Evolutionary conservation across 768 basidiomycete species (phyloP), one percentile per base, ranked within the genome.

Genomic region (Lentinula aciculospora): DNA sequence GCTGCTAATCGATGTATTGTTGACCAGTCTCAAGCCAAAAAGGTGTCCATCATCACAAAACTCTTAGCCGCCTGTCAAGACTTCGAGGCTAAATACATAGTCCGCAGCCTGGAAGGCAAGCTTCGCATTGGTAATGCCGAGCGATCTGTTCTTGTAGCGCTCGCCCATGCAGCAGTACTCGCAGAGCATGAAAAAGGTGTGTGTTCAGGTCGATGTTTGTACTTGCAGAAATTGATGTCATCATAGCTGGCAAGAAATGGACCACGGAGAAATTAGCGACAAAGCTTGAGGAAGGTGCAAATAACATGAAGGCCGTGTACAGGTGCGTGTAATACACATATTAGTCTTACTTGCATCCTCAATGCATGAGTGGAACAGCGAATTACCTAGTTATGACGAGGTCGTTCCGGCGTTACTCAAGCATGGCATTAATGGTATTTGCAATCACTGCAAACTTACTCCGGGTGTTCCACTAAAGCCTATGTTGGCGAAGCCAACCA

Each of bases 401-500:
- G 92, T 99, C 47, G 83, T 99, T 28, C 97, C 97, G 2, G 91
- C 93, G 1, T 74, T 99, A 28, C 79, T 98, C 48, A 81, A 87
- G 62, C 76, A 78, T 55, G 96, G 96, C 1, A 80, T 95, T 45
- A 80, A 80, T 36, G 76, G 81, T 13, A 72, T 99, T 34, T 79
- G 74, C 19, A 81, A 86, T 17, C 75, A 77, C 45, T 98, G 97
- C 77, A 94, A 90, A 68, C 81, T 99, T 17, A 95, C 92, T 9
- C 95, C 97, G 13, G 96, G 96, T 60, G 87, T 98, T 34, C 97
- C 97, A 1, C 77, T 99, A 34, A 99, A 99, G 66, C 97, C 97
- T 13, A 99, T 99, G 97, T 78, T 99, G 53, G 97, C 97, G 15
- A 99, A 98, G 71, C 97, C 97, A 8, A 98, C 96, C 0, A 99